Base-by-base conservation (phyloP, 2,329 filamentous ascomycete species). In the Penicillium sp. region DNA sequence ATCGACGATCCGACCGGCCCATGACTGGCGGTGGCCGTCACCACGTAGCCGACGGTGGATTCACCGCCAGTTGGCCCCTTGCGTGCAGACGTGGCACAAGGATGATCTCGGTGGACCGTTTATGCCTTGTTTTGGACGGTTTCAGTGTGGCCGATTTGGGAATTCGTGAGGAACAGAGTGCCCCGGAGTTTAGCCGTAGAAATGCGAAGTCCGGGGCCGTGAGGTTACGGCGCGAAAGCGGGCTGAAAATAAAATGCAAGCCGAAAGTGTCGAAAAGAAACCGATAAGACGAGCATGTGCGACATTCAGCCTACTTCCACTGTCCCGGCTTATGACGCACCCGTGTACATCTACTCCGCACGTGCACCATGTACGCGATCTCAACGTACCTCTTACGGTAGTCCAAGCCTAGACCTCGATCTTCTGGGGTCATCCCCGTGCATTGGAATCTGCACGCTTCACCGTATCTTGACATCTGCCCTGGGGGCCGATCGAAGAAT, bases 21-120 rank as follows among this genome's bases (percentile, higher is more conserved):
- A 60, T 58, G 61, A 63, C 57, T 63, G 61, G 61, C 55, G 50
- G 50, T 41, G 52, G 54, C 27, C 47, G 28, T 28, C 50, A 62
- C 61, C 61, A 63, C 61, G 61, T 63, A 63, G 56, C 54, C 44
- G 28, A 31, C 38, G 51, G 51, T 57, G 54, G 58, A 61, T 59
- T 63, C 61, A 63, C 61, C 59, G 60, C 60, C 57, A 63, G 55
- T 63, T 63, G 48, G 48, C 50, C 51, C 58, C 54, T 56, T 60
- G 50, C 56, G 58, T 61, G 55, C 50, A 60, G 56, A 56, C 57
- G 53, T 61, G 53, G 57, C 57, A 61, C 33, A 33, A 30, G 31
- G 51, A 47, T 41, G 28, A 7, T 36, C 28, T 46, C 18, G 8
- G 25, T 46, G 11, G 13, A 30, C 11, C 28, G 28, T 30, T 30